Percentiles rank a stretch among this genome's conserved stretches.
Evolutionary conservation across 2,329 filamentous ascomycete species (phyloP).

Genomic region (Ophiognomonia clavigignenti-juglandacearum): DNA sequence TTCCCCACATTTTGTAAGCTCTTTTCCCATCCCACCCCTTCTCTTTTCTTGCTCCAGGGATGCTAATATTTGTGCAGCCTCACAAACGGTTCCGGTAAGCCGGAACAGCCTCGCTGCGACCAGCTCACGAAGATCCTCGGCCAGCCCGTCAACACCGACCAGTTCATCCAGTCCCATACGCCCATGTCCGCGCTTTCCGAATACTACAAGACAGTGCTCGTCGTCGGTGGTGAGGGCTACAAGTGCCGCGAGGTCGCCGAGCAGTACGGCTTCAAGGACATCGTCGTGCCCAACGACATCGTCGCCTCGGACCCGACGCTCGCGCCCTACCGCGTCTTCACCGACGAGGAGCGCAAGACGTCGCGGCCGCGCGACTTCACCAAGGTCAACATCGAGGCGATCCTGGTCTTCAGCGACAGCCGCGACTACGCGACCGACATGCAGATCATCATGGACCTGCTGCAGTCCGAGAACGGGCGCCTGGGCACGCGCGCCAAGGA

Average conservation of each 20-base stretch:
- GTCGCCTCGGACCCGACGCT: conserved; percentile 64
- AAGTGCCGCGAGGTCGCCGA: conserved; percentile 69
- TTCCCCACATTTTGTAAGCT: conserved; percentile 59
- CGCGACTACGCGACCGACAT: conserved; percentile 71
- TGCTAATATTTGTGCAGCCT: conserved; percentile 30
- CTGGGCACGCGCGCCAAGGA: conserved; percentile 62
- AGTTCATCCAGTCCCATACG: conserved; percentile 75
- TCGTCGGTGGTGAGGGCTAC: conserved; percentile 71
- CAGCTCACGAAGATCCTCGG: conserved; percentile 64
- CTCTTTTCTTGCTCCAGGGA: background rate
- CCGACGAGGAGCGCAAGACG: conserved; percentile 60
- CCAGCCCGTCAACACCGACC: conserved; percentile 61
- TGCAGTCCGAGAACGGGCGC: conserved; percentile 63
- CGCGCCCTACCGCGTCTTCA: conserved; percentile 65
- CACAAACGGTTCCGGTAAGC: conserved; percentile 71
- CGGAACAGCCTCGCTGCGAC: conserved; percentile 58
- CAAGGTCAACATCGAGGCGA: conserved; percentile 67
- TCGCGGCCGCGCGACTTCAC: conserved; percentile 68
- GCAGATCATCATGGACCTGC: conserved; percentile 71
- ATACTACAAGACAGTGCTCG: conserved; percentile 72
- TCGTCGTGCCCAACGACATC: conserved; percentile 70
- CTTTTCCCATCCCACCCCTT: background rate
- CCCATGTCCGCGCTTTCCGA: conserved; percentile 71
- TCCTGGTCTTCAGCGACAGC: conserved; percentile 70
- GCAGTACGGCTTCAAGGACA: conserved; percentile 69